phyloP scores from a whole-genome alignment of 495 filamentous ascomycete species.

The Neurospora sp. region DNA sequence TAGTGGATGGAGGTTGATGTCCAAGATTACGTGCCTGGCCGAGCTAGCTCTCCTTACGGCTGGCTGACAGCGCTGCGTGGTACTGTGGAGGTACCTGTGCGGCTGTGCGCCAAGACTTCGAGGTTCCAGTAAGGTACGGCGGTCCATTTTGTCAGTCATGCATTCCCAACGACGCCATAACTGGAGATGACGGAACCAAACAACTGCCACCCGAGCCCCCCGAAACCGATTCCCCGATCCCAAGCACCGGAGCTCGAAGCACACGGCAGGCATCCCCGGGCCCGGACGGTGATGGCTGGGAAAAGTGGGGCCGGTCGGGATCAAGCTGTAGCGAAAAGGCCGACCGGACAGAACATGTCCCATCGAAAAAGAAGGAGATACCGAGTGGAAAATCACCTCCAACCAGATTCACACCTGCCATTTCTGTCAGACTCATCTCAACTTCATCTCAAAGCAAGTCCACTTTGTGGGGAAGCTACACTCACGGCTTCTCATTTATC shows the following conservation, averaged over 20 bases:
- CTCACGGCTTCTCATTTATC: background rate
- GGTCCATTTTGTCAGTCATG: background rate
- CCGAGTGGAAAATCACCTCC: background rate
- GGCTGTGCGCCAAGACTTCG: constrained; percentile 14
- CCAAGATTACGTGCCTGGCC: constrained; percentile 26
- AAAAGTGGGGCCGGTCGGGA: background rate
- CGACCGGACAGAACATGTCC: background rate
- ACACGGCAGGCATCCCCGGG: background rate
- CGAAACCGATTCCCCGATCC: background rate
- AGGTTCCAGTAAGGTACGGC: constrained; percentile 11
- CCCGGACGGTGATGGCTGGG: background rate
- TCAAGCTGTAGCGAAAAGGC: background rate
- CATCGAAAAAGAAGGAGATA: background rate
- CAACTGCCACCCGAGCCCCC: background rate
- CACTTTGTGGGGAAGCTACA: background rate
- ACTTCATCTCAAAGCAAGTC: background rate
- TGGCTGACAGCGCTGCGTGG: background rate
- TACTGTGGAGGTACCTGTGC: constrained; percentile 2
- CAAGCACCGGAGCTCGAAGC: background rate
- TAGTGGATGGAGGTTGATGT: constrained; percentile 14
- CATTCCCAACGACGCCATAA: background rate
- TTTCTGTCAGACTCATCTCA: background rate
- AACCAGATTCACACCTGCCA: background rate
- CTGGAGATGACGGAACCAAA: background rate
- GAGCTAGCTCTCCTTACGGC: constrained; percentile 12